Evolutionary conservation across 805 yeast genomes (phyloP), one percentile per base, ranked within the genome.

Genomic region (Candida argentea): DNA sequence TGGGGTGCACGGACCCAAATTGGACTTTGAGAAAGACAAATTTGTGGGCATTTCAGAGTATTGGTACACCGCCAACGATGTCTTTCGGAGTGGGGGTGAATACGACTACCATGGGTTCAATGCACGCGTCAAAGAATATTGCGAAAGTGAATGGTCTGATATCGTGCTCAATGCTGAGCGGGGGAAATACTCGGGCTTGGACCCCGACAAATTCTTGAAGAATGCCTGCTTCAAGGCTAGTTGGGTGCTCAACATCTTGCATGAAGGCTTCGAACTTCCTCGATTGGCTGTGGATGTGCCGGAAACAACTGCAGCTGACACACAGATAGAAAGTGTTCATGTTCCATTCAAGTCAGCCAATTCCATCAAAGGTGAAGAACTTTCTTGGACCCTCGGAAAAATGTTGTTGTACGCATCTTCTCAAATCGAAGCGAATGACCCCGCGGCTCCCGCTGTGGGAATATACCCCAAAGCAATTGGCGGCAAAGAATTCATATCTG

Each of bases 11-110:
- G 95, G 86, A 0, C 98, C 98, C 4, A 70, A 67, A 17, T 73
- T 91, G 35, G 85, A 87, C 55, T 85, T 84, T 46, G 65, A 67
- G 9, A 65, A 65, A 27, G 94, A 85, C 43, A 80, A 74, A 43
- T 87, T 91, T 53, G 80, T 91, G 16, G 98, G 98, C 0, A 78
- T 89, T 14, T 83, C 95, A 5, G 98, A 91, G 53, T 91, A 85
- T 57, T 91, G 97, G 96, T 89, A 91, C 49, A 85, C 96, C 1
- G 87, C 95, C 3, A 82, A 86, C 44, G 97, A 89, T 46, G 72
- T 89, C 4, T 87, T 87, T 50, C 73, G 78, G 22, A 67, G 85
- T 58, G 89, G 94, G 3, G 97, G 96, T 9, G 84, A 76, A 31
- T 87, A 87, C 50, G 83, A 83, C 44, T 89, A 76, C 46, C 64